These are phyloP conservation scores for Sporormia fimetaria DNA, from an alignment of 495 filamentous ascomycete species.

Conservation along the genomic window DNA sequence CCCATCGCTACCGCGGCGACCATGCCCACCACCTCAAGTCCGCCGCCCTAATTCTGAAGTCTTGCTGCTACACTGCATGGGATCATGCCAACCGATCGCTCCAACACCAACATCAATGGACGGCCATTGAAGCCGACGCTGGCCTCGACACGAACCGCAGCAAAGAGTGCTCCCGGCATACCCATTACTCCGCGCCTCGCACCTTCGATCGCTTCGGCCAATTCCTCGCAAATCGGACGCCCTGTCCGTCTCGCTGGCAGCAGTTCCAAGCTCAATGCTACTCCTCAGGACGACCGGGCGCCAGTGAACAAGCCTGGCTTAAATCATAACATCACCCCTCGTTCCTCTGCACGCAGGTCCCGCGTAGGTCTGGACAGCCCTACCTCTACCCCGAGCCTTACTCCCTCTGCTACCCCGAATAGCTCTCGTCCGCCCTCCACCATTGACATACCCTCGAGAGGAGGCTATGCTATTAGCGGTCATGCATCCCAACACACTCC, in stretches of 20 bases:
- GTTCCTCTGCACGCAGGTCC: conserved; percentile 33
- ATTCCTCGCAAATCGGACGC: conserved; percentile 11
- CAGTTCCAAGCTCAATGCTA: conserved; percentile 14
- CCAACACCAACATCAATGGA: conserved; percentile 14
- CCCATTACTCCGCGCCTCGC: conserved; percentile 33
- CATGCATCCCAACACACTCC: conserved; percentile 6
- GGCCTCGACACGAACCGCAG: conserved; percentile 28
- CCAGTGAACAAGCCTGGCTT: conserved; percentile 28
- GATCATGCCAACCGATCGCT: conserved; percentile 23
- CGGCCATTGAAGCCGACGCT: conserved; percentile 32
- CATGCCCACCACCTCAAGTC: conserved; percentile 5
- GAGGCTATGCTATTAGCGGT: conserved; percentile 14
- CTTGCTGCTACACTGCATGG: neutral
- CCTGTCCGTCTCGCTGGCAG: conserved; percentile 12
- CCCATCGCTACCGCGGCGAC: conserved; percentile 1
- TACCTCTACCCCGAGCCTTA: conserved; percentile 26
- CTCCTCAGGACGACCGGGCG: conserved; percentile 26
- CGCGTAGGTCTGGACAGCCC: conserved; percentile 27
- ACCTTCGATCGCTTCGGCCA: conserved; percentile 17
- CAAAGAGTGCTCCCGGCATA: too few relatives aligned
- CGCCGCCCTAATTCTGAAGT: conserved; percentile 6
- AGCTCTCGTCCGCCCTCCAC: conserved; percentile 12
- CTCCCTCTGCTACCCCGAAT: conserved; percentile 22
- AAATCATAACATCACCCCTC: conserved; percentile 33
- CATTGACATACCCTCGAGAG: conserved; percentile 9